Evolutionary conservation across 1,139 yeast species (phyloP).

Genomic region (Diutina mesorugosa): DNA sequence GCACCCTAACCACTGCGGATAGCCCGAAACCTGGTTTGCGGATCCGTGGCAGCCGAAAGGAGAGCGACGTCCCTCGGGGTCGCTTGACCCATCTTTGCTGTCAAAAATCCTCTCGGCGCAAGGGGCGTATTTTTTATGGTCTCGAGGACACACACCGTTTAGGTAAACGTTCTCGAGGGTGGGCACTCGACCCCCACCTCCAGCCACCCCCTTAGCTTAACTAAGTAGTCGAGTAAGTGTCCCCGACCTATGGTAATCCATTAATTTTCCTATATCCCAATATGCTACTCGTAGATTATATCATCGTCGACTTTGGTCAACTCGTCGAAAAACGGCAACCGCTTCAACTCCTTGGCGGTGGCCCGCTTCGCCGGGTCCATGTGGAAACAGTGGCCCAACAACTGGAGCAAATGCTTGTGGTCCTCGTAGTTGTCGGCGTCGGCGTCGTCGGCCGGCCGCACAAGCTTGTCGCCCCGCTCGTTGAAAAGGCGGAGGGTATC

Average conservation of each 20-base stretch:
- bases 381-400: conserved; percentile 40
- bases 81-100: too few relatives aligned
- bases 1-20: too few relatives aligned
- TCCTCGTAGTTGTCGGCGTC: conserved; percentile 20
- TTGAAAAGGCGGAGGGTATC: conserved; percentile 24
- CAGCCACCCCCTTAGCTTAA: too few relatives aligned
- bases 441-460: conserved; percentile 6
- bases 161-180: too few relatives aligned
- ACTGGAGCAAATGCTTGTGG: conserved; percentile 35
- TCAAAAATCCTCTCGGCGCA: too few relatives aligned
- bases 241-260: background rate
- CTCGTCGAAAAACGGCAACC: conserved; percentile 41
- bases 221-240: too few relatives aligned
- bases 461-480: conserved; percentile 4
- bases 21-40: too few relatives aligned
- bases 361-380: conserved; percentile 44
- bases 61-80: too few relatives aligned
- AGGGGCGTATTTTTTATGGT: too few relatives aligned
- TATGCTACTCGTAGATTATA: conserved; percentile 12
- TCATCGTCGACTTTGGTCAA: conserved; percentile 20
- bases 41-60: too few relatives aligned
- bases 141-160: too few relatives aligned
- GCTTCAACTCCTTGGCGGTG: conserved; percentile 43
- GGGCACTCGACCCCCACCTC: too few relatives aligned
- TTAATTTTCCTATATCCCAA: background rate